Conservation (phyloP, 1,139 yeast species). For the Saccharomyces hybrid region DNA sequence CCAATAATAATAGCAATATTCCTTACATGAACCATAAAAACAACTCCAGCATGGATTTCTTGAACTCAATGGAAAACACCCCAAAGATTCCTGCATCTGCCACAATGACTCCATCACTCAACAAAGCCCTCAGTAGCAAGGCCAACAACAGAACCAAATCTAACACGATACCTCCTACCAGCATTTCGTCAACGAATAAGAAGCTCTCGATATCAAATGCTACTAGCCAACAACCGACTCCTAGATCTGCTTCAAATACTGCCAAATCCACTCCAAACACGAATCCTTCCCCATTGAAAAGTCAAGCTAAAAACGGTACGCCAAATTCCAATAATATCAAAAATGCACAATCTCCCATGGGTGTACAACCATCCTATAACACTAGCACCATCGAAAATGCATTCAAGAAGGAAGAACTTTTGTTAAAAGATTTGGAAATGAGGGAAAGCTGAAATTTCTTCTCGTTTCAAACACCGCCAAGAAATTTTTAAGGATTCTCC, state of each 20-base stretch:
- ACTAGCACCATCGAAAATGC: background rate
- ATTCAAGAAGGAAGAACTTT: slow-evolving; percentile 21
- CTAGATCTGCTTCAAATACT: background rate
- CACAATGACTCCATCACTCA: slow-evolving; percentile 4
- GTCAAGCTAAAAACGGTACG: background rate
- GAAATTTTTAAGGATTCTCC: slow-evolving; percentile 28
- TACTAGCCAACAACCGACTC: background rate
- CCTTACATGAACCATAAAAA: background rate
- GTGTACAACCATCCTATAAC: background rate
- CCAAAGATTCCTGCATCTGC: background rate
- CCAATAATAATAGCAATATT: background rate
- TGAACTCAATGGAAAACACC: background rate
- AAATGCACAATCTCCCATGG: background rate
- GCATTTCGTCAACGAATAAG: background rate
- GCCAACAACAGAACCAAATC: slow-evolving; percentile 20
- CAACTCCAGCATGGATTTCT: background rate
- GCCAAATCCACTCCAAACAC: background rate
- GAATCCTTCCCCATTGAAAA: background rate
- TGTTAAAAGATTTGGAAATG: slow-evolving; percentile 22
- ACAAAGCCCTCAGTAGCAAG: slow-evolving; percentile 16
- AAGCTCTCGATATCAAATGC: background rate
- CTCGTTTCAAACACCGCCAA: slow-evolving; percentile 32
- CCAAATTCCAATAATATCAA: background rate
- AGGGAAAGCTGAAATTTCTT: slow-evolving; percentile 28
- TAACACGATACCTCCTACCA: background rate